Base-by-base conservation (phyloP, 23 red algal genomes). In the Gracilaria domingensis region DNA sequence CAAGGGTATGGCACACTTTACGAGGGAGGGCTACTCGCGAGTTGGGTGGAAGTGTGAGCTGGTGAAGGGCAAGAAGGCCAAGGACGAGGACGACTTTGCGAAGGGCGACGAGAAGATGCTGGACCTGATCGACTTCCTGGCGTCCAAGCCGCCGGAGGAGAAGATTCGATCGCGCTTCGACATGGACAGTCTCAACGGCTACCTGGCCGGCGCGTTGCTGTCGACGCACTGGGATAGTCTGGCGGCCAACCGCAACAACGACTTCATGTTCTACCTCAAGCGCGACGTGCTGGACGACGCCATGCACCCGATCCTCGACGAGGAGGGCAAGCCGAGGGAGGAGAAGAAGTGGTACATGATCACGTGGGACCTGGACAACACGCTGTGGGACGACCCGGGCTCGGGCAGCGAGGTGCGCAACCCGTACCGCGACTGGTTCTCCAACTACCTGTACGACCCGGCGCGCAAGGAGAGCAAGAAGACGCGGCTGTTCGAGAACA, bases 181-280 rank as follows among this genome's bases (percentile, higher is more conserved):
- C 50, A 67, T 86, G 59, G 82, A 86, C 60, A 86, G 82, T 38
- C 28, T 86, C 18, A 86, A 86, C 50, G 82, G 59, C 59, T 86
- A 86, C 62, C 60, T 86, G 35, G 82, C 60, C 82, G 82, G 58
- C 2, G 82, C 82, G 24, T 40, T 86, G 30, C 62, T 86, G 11
- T 14, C 58, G 2, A 86, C 82, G 8, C 82, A 86, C 37, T 86
- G 82, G 82, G 82, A 86, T 60, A 86, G 82, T 36, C 61, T 86
- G 18, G 82, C 82, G n/a, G 82, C 82, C 2, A 86, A 86, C 36
- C 82, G 82, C 60, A 86, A 86, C 82, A 86, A 86, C 65, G 82
- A 86, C 50, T 86, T 86, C 23, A 66, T 86, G 82, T 69, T 86
- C 21, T 86, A 86, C 50, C 34, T 66, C 11, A 66, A 66, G 62